Conservation (phyloP, 2,329 filamentous ascomycete genomes). For the Trichoderma cornu-damae region DNA sequence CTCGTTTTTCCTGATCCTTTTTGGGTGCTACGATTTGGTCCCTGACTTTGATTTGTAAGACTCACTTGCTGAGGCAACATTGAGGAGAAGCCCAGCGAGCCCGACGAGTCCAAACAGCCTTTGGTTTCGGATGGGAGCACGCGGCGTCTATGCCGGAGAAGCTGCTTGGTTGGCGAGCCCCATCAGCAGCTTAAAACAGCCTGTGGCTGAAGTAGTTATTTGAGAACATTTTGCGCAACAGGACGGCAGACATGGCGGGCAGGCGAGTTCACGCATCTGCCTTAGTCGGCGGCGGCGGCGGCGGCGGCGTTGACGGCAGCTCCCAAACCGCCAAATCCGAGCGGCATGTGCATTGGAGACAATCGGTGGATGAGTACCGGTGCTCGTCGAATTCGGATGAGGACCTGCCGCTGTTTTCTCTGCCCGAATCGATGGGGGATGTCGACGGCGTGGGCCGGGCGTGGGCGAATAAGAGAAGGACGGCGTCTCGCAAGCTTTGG, state of each 20-base stretch:
- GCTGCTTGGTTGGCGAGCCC: neutral
- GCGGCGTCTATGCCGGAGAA: conserved; percentile 1
- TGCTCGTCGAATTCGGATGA: neutral
- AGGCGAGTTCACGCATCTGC: neutral
- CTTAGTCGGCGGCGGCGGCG: neutral
- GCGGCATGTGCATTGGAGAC: conserved; percentile 15
- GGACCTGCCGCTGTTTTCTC: conserved; percentile 15
- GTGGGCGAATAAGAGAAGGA: conserved; percentile 8
- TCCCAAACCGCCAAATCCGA: neutral
- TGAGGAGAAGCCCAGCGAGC: neutral
- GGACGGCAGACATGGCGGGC: neutral
- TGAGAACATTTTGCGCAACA: neutral
- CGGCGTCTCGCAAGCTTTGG: conserved; percentile 12
- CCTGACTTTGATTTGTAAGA: neutral
- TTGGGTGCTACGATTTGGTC: no score
- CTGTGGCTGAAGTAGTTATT: neutral
- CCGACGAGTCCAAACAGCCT: neutral
- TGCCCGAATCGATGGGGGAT: neutral
- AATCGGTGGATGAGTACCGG: neutral
- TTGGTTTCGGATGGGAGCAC: conserved; percentile 2
- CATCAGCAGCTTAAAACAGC: neutral
- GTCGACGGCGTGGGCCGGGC: neutral
- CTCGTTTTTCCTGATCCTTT: neutral
- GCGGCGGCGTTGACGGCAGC: neutral
- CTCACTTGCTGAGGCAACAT: neutral